Percentiles rank a stretch among this genome's conserved stretches.
Conservation (phyloP, 768 basidiomycete genomes). For the Auriscalpium microsporum region DNA sequence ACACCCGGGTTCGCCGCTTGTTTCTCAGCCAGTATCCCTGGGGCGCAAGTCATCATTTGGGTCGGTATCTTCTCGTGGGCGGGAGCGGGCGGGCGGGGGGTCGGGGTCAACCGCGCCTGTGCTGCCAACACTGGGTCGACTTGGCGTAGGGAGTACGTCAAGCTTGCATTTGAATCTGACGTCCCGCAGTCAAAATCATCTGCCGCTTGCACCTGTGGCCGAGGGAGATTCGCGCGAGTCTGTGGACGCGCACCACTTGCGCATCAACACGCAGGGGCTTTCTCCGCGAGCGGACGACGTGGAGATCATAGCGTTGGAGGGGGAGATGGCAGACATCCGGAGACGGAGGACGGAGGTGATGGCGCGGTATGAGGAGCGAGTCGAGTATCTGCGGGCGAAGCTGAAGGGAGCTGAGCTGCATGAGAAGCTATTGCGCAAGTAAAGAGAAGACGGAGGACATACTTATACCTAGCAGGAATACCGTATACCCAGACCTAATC, state of each 20-base stretch:
- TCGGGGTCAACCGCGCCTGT: constrained; percentile 17
- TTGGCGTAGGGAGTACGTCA: constrained; percentile 31
- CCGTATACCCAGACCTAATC: not conserved
- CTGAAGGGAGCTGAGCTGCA: constrained; percentile 78
- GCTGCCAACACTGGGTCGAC: constrained; percentile 23
- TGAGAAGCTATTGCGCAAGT: constrained; percentile 66
- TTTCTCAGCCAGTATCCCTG: constrained; percentile 10
- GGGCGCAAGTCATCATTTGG: constrained; percentile 13
- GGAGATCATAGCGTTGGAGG: constrained; percentile 33
- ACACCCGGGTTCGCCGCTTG: constrained; percentile 2
- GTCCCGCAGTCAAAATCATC: constrained; percentile 25
- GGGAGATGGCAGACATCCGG: constrained; percentile 63
- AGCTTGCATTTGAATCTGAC: constrained; percentile 46
- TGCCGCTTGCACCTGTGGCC: constrained; percentile 42
- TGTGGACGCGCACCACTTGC: constrained; percentile 2
- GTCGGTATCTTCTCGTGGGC: constrained; percentile 16
- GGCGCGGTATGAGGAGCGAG: constrained; percentile 60
- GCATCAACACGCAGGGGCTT: constrained; percentile 1
- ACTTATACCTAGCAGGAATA: not conserved
- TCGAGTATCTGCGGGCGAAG: constrained; percentile 76
- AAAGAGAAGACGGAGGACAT: not conserved
- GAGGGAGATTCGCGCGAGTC: constrained; percentile 33
- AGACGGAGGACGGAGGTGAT: constrained; percentile 62
- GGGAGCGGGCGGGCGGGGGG: not conserved
- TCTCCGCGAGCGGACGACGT: constrained; percentile 24